Evolutionary conservation across 2,329 filamentous ascomycete species (phyloP).

Genomic region (Ceratocystis cacaofunesta): DNA sequence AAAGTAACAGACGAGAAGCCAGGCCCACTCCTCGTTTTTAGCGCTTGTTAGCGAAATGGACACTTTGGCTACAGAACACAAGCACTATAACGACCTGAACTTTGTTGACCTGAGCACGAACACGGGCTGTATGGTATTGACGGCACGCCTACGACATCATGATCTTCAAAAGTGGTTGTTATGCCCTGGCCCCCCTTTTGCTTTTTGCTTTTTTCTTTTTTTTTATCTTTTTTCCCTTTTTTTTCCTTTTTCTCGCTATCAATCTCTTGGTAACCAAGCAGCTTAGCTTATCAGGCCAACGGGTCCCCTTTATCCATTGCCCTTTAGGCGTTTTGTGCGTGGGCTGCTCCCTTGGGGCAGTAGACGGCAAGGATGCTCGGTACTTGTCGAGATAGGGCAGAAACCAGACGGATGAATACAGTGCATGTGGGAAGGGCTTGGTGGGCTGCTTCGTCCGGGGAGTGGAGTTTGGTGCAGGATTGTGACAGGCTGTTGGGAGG

Average conservation of each 20-base stretch:
- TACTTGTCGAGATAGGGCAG: constrained; percentile 3
- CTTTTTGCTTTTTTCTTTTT: not conserved
- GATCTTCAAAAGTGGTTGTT: not conserved
- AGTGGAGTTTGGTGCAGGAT: not conserved
- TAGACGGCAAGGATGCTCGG: not conserved
- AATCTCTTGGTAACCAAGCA: not conserved
- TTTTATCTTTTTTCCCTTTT: not conserved
- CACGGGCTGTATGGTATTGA: not conserved
- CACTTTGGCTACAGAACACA: not conserved
- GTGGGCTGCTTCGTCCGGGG: not conserved
- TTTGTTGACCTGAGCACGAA: not conserved
- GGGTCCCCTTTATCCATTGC: not conserved
- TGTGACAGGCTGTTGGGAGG: not conserved
- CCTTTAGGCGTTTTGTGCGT: not conserved
- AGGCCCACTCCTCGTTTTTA: too few species aligned
- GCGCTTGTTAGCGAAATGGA: not conserved
- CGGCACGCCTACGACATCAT: not conserved
- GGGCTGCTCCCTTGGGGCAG: not conserved
- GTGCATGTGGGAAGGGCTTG: not conserved
- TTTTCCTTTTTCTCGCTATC: not conserved
- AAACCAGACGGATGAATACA: not conserved
- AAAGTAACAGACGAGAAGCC: too few species aligned
- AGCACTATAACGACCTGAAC: constrained; percentile 3
- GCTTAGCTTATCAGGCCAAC: not conserved
- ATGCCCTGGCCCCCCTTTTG: too few species aligned